Evolutionary conservation across 805 yeast species (phyloP), one percentile per base, ranked within the genome.

Genomic region (Lachancea kluyveri): DNA sequence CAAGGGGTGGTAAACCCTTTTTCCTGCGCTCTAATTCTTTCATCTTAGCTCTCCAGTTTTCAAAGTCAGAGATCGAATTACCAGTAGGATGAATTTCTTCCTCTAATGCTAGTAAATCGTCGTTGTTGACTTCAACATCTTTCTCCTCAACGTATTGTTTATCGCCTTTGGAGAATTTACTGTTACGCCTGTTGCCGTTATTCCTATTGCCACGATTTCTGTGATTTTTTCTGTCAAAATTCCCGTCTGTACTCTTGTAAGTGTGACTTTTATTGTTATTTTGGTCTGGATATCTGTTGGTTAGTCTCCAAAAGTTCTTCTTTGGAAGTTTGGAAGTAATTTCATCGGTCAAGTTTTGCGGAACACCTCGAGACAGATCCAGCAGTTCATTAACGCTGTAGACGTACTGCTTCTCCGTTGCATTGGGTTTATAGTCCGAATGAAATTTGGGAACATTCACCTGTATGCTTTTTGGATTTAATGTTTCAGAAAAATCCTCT

Each of bases 251-350:
- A 8, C 15, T n/a, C 16, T 27, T 28, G 28, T 28, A 32, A 17
- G 16, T 37, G 12, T 18, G 13, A n/a, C 18, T 17, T 14, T 24
- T 27, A 22, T 35, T 33, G 17, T 40, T 36, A 10, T 32, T 30
- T 28, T 34, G 28, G 16, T 46, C 47, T 11, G 43, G 45, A 31
- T 36, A 45, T 29, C 46, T 48, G 29, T 45, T 53, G 40, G 58
- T 60, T 32, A 63, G 46, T 37, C 71, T 62, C 71, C 77, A 75
- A 43, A 74, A 75, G 11, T 63, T 57, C 32, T 52, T 57, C 21
- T 60, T 68, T 3, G 79, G 79, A 40, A 72, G 57, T 17, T 51
- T 40, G 9, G 58, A 47, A 5, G 52, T 46, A 36, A 59, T 55
- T 30, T 52, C 46, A 10, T 49, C 48, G 13, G 63, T 37, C 19